These are phyloP conservation scores for Furcasterigmium sp. DNA, from an alignment of 2,329 filamentous ascomycete genomes.

Conservation along the genomic window DNA sequence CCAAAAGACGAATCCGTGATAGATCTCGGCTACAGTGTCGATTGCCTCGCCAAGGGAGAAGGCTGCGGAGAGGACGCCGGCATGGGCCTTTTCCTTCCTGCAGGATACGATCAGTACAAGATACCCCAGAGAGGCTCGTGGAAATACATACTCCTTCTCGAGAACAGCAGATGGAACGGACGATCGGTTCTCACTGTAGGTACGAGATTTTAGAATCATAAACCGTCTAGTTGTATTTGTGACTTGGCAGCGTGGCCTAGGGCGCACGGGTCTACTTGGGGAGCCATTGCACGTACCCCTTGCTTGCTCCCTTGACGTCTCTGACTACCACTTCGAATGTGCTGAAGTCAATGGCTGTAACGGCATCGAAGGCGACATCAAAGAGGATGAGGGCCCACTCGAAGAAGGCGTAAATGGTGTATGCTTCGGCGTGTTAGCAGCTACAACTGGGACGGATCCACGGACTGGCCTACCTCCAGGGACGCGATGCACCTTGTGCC, in stretches of 20 bases:
- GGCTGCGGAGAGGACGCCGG: slow-evolving; percentile 61
- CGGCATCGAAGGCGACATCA: slow-evolving; percentile 93
- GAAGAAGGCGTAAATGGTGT: slow-evolving; percentile 96
- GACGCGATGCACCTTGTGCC: slow-evolving; percentile 94
- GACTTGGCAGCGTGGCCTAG: slow-evolving; percentile 8
- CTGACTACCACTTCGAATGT: slow-evolving; percentile 82
- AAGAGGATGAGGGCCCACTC: slow-evolving; percentile 94
- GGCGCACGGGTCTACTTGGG: slow-evolving; percentile 63
- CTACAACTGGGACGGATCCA: background rate
- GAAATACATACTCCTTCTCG: slow-evolving; percentile 67
- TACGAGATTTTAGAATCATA: slow-evolving; percentile 30
- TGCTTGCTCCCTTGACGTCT: slow-evolving; percentile 84
- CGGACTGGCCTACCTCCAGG: slow-evolving; percentile 71
- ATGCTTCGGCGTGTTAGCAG: slow-evolving; percentile 52
- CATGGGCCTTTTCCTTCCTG: slow-evolving; percentile 72
- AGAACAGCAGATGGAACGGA: slow-evolving; percentile 42
- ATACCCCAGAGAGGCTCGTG: background rate
- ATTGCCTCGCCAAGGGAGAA: slow-evolving; percentile 73
- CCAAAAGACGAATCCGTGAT: slow-evolving; percentile 96
- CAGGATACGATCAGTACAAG: background rate
- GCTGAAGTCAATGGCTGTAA: slow-evolving; percentile 87
- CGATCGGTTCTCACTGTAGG: slow-evolving; percentile 41
- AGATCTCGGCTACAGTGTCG: slow-evolving; percentile 82
- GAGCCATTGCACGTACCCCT: slow-evolving; percentile 98
- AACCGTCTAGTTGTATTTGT: slow-evolving; percentile 25